Conservation (phyloP, 176 grass and related monocot species). For the Avena insularis region DNA sequence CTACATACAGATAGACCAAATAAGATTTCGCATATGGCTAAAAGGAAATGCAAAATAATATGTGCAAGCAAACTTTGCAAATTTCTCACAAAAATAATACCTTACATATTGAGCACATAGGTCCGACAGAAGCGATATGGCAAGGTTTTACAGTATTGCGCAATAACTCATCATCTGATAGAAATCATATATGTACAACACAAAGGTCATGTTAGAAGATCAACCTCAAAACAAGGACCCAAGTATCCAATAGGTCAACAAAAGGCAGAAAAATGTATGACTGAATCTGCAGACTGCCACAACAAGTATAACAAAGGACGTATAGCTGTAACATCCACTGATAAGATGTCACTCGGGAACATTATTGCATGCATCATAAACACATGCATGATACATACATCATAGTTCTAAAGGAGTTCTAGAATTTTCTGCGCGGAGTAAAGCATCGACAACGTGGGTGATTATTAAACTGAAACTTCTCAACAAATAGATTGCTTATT, state of each 20-base stretch:
- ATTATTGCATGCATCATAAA: neutral
- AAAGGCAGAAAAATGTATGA: neutral
- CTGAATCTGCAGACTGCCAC: neutral
- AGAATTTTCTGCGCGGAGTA: neutral
- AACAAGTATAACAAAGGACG: neutral
- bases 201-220: constrained; percentile 15
- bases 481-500: neutral
- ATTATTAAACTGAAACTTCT: constrained; percentile 12
- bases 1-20: constrained; percentile 44
- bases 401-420: neutral
- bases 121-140: constrained; percentile 34
- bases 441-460: neutral
- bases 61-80: constrained; percentile 44
- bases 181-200: constrained; percentile 14
- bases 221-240: constrained; percentile 16
- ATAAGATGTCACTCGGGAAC: neutral
- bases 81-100: constrained; percentile 34
- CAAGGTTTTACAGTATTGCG: constrained; percentile 41
- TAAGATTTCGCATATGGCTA: neutral
- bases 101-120: constrained; percentile 64
- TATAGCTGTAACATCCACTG: neutral
- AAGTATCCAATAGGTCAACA: neutral
- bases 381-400: neutral
- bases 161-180: constrained; percentile 54
- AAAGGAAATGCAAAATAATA: neutral